Percentiles rank a stretch among this genome's conserved stretches.
Evolutionary conservation across 306 rosid species (phyloP).

Genomic region (Fagus sylvatica): DNA sequence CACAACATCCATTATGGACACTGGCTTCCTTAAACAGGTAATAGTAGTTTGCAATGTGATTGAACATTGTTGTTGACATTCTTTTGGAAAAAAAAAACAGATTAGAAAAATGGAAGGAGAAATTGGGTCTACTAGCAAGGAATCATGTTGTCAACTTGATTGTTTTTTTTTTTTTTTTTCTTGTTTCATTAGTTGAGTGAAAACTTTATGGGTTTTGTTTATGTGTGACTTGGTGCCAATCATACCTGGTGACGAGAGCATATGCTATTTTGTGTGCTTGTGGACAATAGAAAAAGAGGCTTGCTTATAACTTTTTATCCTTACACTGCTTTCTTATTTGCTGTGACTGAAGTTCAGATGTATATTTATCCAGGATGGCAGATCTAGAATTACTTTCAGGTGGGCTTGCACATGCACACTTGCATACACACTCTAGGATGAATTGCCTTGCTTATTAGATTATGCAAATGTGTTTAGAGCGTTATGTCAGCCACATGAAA

Average conservation of each 20-base stretch:
- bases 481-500: neutral
- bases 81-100: neutral
- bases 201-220: neutral
- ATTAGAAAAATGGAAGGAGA: neutral
- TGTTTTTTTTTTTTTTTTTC: neutral
- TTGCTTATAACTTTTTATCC: neutral
- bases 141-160: neutral
- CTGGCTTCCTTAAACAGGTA: neutral
- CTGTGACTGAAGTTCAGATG: neutral
- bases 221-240: neutral
- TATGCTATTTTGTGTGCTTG: neutral
- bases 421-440: neutral
- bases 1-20: neutral
- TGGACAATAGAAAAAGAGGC: neutral
- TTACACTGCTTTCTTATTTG: neutral
- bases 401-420: too few relatives aligned
- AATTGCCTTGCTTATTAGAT: neutral
- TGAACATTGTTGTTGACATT: neutral
- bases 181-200: neutral
- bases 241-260: neutral
- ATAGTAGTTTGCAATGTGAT: neutral
- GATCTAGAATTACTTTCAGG: neutral
- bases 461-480: neutral
- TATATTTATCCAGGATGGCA: neutral
- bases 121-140: neutral